These are phyloP conservation scores for Penicillium sp. DNA, from an alignment of 2,329 filamentous ascomycete genomes.

Conservation along the genomic window DNA sequence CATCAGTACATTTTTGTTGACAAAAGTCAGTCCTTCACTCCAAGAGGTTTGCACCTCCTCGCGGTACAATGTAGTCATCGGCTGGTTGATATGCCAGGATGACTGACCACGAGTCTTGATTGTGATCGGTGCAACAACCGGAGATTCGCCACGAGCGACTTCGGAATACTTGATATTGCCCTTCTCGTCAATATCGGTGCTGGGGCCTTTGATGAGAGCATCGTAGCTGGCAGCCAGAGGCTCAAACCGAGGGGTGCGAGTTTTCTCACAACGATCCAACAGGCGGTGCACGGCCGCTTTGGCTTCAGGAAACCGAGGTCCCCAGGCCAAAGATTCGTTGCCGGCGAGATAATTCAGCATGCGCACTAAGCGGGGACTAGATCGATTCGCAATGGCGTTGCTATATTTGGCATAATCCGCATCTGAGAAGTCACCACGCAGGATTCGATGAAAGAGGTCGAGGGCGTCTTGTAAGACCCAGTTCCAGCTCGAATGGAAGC, in stretches of 20 bases:
- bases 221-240: not conserved
- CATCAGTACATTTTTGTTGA: constrained; percentile 27
- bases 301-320: not conserved
- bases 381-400: constrained; percentile 1
- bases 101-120: constrained; percentile 11
- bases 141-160: not conserved
- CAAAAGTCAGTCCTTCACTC: constrained; percentile 21
- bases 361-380: not conserved
- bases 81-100: constrained; percentile 16
- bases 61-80: constrained; percentile 12
- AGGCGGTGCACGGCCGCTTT: not conserved
- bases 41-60: constrained; percentile 8
- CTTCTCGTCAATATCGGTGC: not conserved
- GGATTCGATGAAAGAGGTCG: constrained; percentile 4
- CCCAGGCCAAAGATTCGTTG: not conserved
- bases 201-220: not conserved
- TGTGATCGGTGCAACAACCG: not conserved
- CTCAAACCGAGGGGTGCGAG: not conserved
- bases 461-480: constrained; percentile 25
- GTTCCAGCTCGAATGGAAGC: constrained; percentile 33
- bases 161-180: constrained; percentile 1
- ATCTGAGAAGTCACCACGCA: not conserved
- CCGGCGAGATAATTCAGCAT: constrained; percentile 3
- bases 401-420: not conserved
- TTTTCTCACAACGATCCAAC: not conserved